Evolutionary conservation across 257 asterid species (phyloP), one percentile per base, ranked within the genome.

Genomic region (Scutellaria baicalensis): DNA sequence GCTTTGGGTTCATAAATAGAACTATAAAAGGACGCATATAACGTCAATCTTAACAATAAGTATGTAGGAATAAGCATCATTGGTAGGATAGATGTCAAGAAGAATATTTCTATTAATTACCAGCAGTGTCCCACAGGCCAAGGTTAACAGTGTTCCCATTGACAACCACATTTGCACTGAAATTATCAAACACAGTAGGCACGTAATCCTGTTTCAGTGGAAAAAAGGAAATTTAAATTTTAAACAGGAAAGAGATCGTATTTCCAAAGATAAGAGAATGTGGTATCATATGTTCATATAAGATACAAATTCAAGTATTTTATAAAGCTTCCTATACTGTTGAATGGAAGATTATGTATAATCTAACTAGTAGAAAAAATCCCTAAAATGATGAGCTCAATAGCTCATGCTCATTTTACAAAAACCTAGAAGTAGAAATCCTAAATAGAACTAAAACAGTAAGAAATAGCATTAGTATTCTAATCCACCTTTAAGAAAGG

Each of bases 121-220:
- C 95, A 60, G 95, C 95, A 59, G 95, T 88, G 79, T 88, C 95
- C 95, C 95, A 88, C 61, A 88, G 88, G 67, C 95, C 95, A 44
- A 88, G 81, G 81, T 88, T 88, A 43, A 88, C 90, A 45, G 89
- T 88, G 79, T 75, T 72, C 73, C 92, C 95, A 76, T 88, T 88
- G 72, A 88, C 95, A 5, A 84, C 85, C 67, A 88, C 92, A 72
- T 88, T 88, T 55, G 95, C 95, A 75, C 95, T 88, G 80, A 88
- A 88, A 84, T 88, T 88, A 79, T 88, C 95, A 69, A 88, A 88
- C 58, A 88, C 95, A 16, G 95, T 88, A 8, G 95, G 95, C 80
- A 88, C 85, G 65, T 88, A 88, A 73, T 88, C 98, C 96, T 92
- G 94, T 78, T 67, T 39, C 69, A 63, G 44, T 59, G 69, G 6